Evolutionary conservation across 805 yeast genomes (phyloP).

Genomic region (Ogataea sp.): DNA sequence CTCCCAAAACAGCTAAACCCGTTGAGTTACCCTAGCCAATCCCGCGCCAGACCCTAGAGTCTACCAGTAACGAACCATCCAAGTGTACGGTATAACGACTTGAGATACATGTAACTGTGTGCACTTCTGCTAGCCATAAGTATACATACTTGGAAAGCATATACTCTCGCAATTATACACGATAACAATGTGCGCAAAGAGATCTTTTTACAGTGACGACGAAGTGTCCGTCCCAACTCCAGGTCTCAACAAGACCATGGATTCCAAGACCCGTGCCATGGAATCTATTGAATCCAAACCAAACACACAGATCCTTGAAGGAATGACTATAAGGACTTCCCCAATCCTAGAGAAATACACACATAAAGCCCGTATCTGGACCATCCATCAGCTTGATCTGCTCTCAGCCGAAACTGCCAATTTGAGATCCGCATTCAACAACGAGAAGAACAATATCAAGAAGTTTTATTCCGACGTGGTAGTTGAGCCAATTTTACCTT

Average conservation of each 20-base stretch:
- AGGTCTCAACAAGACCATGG: constrained; percentile 33
- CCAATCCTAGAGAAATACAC: constrained; percentile 38
- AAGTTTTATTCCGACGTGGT: constrained; percentile 27
- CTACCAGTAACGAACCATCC: too few relatives aligned
- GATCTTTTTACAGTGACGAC: constrained; percentile 47
- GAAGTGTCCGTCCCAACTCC: constrained; percentile 40
- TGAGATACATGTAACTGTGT: too few relatives aligned
- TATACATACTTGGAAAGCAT: too few relatives aligned
- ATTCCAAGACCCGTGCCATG: constrained; percentile 27
- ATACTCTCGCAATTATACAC: background rate
- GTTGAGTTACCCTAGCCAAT: too few relatives aligned
- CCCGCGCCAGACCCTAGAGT: too few relatives aligned
- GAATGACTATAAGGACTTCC: constrained; percentile 46
- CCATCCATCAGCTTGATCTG: constrained; percentile 29
- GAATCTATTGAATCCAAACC: constrained; percentile 29
- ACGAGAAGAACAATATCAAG: constrained; percentile 30
- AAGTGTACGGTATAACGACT: too few relatives aligned
- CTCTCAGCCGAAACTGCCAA: constrained; percentile 37
- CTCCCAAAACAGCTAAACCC: too few relatives aligned
- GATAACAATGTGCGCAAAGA: constrained; percentile 10
- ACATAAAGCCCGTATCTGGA: constrained; percentile 29
- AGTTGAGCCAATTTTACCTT: constrained; percentile 49
- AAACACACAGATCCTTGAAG: constrained; percentile 35
- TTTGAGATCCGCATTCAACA: constrained; percentile 35
- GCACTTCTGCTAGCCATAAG: too few relatives aligned